These are phyloP conservation scores for Dendrothele bispora DNA, from an alignment of 768 basidiomycete species.

Conservation along the genomic window DNA sequence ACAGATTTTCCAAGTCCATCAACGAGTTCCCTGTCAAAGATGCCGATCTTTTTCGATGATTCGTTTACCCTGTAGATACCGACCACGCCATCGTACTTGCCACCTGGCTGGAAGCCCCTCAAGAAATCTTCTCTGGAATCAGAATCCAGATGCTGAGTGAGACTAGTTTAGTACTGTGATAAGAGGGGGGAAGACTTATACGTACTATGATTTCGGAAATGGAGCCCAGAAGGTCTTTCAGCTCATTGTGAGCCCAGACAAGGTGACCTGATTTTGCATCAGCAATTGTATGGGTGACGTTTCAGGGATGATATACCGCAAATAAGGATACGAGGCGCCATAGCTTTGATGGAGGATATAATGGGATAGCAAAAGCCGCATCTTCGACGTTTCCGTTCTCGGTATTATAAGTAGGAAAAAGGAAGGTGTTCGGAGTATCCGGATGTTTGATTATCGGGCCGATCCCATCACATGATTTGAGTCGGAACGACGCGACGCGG, in stretches of 20 bases:
- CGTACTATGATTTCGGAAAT: constrained; percentile 79
- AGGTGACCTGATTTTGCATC: constrained; percentile 50
- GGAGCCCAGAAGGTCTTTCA: constrained; percentile 58
- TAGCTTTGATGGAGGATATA: no score
- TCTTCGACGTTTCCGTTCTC: no score
- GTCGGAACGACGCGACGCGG: no score
- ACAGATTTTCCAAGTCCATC: constrained; percentile 62
- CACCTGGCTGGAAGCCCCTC: constrained; percentile 56
- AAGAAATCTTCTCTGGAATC: constrained; percentile 69
- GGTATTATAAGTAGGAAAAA: no score
- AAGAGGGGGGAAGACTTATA: constrained; percentile 13
- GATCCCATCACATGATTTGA: no score
- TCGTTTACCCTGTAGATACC: constrained; percentile 81
- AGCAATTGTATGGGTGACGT: neutral
- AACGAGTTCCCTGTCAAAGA: constrained; percentile 81
- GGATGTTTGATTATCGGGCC: no score
- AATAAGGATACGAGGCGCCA: constrained; percentile 11
- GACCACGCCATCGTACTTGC: constrained; percentile 70
- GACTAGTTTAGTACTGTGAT: neutral
- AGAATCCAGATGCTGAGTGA: constrained; percentile 54
- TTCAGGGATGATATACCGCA: constrained; percentile 4
- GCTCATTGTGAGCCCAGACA: constrained; percentile 80
- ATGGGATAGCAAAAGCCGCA: no score
- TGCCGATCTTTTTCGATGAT: constrained; percentile 64
- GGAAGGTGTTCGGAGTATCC: no score